Evolutionary conservation across 495 filamentous ascomycete species (phyloP).

Genomic region (Lindgomyces ingoldianus): DNA sequence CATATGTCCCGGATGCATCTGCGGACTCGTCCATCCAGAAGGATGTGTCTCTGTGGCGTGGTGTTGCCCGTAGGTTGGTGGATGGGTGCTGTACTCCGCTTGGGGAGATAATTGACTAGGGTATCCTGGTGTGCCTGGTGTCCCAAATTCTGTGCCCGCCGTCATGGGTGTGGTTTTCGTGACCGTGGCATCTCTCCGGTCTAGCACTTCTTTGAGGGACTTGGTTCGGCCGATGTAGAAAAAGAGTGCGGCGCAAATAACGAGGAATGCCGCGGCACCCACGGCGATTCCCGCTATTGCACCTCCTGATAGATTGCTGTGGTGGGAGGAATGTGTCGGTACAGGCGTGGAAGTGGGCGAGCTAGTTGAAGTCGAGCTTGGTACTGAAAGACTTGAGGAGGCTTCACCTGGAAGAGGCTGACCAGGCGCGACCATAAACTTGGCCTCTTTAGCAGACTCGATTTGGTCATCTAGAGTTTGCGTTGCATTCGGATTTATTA

Average conservation of each 20-base stretch:
- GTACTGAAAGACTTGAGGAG: constrained; percentile 8
- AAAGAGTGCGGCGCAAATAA: constrained; percentile 48
- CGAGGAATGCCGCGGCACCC: constrained; percentile 43
- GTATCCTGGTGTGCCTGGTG: neutral
- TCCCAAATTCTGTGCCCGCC: neutral
- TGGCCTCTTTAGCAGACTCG: constrained; percentile 34
- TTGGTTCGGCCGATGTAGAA: constrained; percentile 43
- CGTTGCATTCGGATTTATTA: constrained; percentile 49
- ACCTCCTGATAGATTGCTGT: constrained; percentile 40
- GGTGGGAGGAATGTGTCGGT: constrained; percentile 7
- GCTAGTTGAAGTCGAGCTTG: constrained; percentile 4
- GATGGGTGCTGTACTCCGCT: constrained; percentile 3
- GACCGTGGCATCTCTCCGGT: constrained; percentile 17
- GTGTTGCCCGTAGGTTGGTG: constrained; percentile 9
- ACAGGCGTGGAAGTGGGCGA: constrained; percentile 10
- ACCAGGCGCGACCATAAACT: constrained; percentile 49
- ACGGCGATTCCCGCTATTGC: constrained; percentile 54
- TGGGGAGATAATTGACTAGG: constrained; percentile 5
- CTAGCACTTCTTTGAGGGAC: constrained; percentile 27
- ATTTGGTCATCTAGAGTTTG: constrained; percentile 40
- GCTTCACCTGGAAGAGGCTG: constrained; percentile 44
- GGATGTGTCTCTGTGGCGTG: constrained; percentile 11
- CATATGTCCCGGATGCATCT: constrained; percentile 6
- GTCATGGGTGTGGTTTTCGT: neutral
- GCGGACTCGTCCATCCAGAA: constrained; percentile 18